Evolutionary conservation across 345 rosid genomes (phyloP).

Genomic region (Linum lewisii): DNA sequence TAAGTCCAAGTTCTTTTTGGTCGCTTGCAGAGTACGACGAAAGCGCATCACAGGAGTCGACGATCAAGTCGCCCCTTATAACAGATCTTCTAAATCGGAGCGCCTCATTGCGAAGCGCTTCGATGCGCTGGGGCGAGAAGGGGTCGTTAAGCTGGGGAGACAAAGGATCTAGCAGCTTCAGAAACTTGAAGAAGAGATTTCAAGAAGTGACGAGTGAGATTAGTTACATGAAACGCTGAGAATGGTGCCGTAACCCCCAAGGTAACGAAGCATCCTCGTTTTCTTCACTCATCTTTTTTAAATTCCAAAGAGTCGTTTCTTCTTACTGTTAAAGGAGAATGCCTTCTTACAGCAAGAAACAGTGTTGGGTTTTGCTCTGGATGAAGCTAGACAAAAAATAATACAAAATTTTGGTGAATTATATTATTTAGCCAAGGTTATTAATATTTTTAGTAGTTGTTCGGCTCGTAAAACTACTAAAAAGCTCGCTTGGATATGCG

Average conservation of each 20-base stretch:
- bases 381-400: too few species aligned
- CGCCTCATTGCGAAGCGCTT: conserved; percentile 34
- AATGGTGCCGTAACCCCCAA: neutral
- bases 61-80: conserved; percentile 32
- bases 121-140: neutral
- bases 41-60: conserved; percentile 23
- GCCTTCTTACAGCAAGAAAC: too few species aligned
- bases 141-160: conserved; percentile 29
- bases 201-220: conserved; percentile 77
- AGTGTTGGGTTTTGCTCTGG: too few species aligned
- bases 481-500: too few species aligned
- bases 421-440: too few species aligned
- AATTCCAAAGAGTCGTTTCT: too few species aligned
- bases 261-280: too few species aligned
- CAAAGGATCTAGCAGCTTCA: conserved; percentile 49
- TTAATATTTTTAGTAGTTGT: too few species aligned
- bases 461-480: too few species aligned
- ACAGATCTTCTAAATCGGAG: conserved; percentile 63
- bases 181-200: conserved; percentile 60
- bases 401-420: too few species aligned
- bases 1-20: neutral
- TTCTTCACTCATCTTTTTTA: too few species aligned
- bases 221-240: conserved; percentile 52
- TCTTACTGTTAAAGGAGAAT: too few species aligned
- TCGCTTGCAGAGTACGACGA: conserved; percentile 60